Evolutionary conservation across 2,329 filamentous ascomycete genomes (phyloP).

Genomic region (Aspergillus floridensis): DNA sequence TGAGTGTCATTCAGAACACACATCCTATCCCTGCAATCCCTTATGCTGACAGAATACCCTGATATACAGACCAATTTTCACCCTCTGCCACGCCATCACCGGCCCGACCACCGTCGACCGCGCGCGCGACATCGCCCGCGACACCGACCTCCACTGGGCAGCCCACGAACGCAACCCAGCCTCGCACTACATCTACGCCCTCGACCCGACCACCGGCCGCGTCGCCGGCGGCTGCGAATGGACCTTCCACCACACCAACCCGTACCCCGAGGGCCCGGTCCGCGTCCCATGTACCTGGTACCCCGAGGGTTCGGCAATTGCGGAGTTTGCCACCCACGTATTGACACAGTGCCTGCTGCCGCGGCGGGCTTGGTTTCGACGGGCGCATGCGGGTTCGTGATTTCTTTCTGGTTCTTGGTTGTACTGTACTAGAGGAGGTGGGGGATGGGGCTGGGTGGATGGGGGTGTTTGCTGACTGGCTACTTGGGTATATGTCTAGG

Average conservation of each 20-base stretch:
- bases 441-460: not conserved
- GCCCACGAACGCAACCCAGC: constrained; percentile 10
- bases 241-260: constrained; percentile 18
- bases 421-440: not conserved
- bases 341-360: constrained; percentile 15
- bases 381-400: constrained; percentile 10
- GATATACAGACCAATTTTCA: constrained; percentile 14
- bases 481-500: not conserved
- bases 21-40: not conserved
- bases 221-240: constrained; percentile 19
- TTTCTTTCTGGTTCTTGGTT: not conserved
- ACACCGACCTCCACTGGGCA: constrained; percentile 17
- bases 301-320: constrained; percentile 17
- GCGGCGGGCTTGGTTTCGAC: constrained; percentile 15
- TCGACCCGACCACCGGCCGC: constrained; percentile 14
- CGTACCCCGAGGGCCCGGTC: constrained; percentile 13
- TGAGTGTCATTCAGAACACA: not conserved
- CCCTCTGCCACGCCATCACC: constrained; percentile 15
- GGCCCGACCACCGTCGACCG: constrained; percentile 17
- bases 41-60: not conserved
- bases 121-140: constrained; percentile 13
- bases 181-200: constrained; percentile 16
- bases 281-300: constrained; percentile 20
- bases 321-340: constrained; percentile 14
- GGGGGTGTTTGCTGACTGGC: not conserved